Evolutionary conservation across 169 alveolate species (phyloP), one percentile per base, ranked within the genome.

Genomic region (Eimeria maxima): DNA sequence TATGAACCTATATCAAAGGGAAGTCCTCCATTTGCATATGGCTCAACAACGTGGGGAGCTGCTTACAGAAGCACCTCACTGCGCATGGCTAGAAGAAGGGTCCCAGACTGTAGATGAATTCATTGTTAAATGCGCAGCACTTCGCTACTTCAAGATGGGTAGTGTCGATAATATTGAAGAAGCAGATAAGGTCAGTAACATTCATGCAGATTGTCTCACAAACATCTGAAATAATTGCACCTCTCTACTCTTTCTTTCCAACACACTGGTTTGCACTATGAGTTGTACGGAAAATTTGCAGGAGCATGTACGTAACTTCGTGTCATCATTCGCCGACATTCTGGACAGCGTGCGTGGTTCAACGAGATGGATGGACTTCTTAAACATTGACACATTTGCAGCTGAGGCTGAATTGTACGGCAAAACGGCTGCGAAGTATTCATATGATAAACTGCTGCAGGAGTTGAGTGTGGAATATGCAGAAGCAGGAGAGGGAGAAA

Each of bases 101-200:
- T 47, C n/a, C 3, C 44, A 6, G 47, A n/a, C n/a, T 42, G 89
- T 38, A 16, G 88, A 81, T 7, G 78, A 73, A 27, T 24, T 83
- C 7, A 84, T 60, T 22, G 67, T 93, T 18, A 93, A 67, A 38
- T 93, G 96, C 89, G 45, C 94, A 27, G 47, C 80, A 22, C 80
- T 57, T 45, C 93, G 96, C 38, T 93, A 81, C 96, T n/a, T 81
- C 45, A 93, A 93, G 60, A 57, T 93, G 13, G 87, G 93, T 57
- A 57, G 78, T 57, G 87, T 93, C 24, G 60, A 63, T 4, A 53
- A 55, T 44, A 53, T 67, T 20, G 69, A 22, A 67, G 95, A 73
- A 7, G 27, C 76, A 22, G 55, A 53, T 24, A 67, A 73, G 60
- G 74, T 65, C 13, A 33, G 42, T 53, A 18, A 50, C 65, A 24